phyloP scores from a whole-genome alignment of 495 filamentous ascomycete genomes.

The Hypoxylon rickii region DNA sequence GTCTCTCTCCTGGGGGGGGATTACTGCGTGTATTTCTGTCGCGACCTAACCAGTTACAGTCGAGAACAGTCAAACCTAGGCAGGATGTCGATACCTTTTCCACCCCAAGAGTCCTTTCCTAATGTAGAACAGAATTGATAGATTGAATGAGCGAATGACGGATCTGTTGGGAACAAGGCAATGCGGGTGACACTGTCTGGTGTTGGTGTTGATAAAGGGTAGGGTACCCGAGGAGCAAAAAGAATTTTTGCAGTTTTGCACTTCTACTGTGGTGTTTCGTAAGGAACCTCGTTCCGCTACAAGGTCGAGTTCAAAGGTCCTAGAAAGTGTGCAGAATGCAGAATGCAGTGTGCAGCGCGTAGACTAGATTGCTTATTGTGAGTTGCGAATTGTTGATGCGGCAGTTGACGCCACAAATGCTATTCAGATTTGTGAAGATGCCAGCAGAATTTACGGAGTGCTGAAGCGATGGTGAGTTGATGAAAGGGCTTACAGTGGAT shows the following conservation, averaged over 20 bases:
- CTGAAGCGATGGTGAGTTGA: slow-evolving; percentile 16
- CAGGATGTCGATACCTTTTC: slow-evolving; percentile 1
- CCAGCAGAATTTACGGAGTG: slow-evolving; percentile 11
- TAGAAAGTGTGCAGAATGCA: too few species aligned
- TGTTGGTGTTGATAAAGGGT: slow-evolving; percentile 17
- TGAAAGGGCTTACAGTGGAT: neutral
- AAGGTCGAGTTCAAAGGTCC: slow-evolving; percentile 9
- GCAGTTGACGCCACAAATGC: slow-evolving; percentile 6
- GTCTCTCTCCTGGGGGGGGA: slow-evolving; percentile 22
- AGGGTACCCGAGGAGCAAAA: neutral
- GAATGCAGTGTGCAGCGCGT: neutral
- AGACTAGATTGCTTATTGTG: slow-evolving; percentile 1
- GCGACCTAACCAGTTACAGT: slow-evolving; percentile 35
- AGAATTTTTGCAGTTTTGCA: slow-evolving; percentile 16
- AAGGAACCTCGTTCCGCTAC: slow-evolving; percentile 14
- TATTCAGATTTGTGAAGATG: slow-evolving; percentile 13
- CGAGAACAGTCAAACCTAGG: slow-evolving; percentile 32
- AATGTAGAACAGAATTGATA: slow-evolving; percentile 15
- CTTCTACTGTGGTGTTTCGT: slow-evolving; percentile 21
- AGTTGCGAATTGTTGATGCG: slow-evolving; percentile 3
- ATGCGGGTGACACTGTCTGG: neutral
- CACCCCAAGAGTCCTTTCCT: slow-evolving; percentile 12
- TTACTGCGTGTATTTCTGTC: slow-evolving; percentile 31
- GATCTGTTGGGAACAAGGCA: slow-evolving; percentile 5
- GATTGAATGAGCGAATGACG: slow-evolving; percentile 5